Conservation (phyloP, 495 filamentous ascomycete species). For the Neurospora sp. region DNA sequence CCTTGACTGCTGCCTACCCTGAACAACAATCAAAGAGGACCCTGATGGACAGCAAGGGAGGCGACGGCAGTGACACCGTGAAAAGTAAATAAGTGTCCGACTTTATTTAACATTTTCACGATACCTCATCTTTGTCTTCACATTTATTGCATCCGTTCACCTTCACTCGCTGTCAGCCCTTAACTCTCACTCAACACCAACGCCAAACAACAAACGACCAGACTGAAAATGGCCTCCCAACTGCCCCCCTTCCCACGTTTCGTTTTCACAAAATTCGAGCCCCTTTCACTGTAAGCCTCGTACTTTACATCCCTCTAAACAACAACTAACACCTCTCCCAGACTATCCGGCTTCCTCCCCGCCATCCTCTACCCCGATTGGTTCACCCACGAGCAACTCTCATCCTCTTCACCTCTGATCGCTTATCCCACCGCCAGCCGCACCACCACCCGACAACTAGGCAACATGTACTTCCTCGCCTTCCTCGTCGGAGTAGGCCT, state of each 20-base stretch:
- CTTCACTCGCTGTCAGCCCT: neutral
- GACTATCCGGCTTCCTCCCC: constrained; percentile 45
- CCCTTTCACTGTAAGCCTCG: constrained; percentile 50
- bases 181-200: neutral
- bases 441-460: constrained; percentile 43
- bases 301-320: neutral
- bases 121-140: neutral
- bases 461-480: constrained; percentile 58
- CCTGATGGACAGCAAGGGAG: neutral
- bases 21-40: neutral
- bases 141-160: neutral
- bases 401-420: constrained; percentile 18
- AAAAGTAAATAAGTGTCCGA: neutral
- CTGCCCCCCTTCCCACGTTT: constrained; percentile 42
- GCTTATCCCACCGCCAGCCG: constrained; percentile 7
- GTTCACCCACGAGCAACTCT: constrained; percentile 52
- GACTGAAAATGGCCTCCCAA: constrained; percentile 36
- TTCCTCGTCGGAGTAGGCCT: constrained; percentile 51
- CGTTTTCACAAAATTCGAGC: constrained; percentile 56
- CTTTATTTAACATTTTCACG: neutral
- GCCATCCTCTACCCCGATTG: constrained; percentile 45
- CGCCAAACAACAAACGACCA: neutral
- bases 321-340: constrained; percentile 8
- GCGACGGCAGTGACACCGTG: neutral
- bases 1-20: neutral